Conservation (phyloP, 2,329 filamentous ascomycete species). For the Penicillium sp. region DNA sequence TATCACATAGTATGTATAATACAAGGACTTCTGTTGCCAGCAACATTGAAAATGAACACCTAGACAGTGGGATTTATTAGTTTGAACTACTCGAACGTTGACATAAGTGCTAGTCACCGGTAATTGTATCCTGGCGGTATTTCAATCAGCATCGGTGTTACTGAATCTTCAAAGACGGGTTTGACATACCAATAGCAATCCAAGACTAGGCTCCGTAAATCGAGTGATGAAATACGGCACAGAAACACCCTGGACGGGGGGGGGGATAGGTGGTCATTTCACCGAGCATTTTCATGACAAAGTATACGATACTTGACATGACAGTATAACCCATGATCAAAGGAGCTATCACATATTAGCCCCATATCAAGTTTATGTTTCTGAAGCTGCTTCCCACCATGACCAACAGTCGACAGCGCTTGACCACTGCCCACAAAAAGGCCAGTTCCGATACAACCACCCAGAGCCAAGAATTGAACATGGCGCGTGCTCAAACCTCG, state of each 20-base stretch:
- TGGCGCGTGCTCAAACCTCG: slow-evolving; percentile 28
- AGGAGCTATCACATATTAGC: slow-evolving; percentile 21
- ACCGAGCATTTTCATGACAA: slow-evolving; percentile 47
- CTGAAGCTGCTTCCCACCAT: slow-evolving; percentile 20
- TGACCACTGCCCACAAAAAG: slow-evolving; percentile 52
- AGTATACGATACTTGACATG: slow-evolving; percentile 38
- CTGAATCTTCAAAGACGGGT: too few relatives aligned
- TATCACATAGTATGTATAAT: background rate
- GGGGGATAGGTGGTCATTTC: slow-evolving; percentile 58
- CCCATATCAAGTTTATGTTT: background rate
- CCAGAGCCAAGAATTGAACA: slow-evolving; percentile 29
- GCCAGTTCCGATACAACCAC: slow-evolving; percentile 48
- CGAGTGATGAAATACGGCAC: slow-evolving; percentile 56
- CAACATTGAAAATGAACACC: slow-evolving; percentile 48
- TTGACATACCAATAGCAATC: slow-evolving; percentile 42
- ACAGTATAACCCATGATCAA: slow-evolving; percentile 37
- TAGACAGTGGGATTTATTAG: slow-evolving; percentile 30
- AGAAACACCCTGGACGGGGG: slow-evolving; percentile 47
- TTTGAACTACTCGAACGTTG: too few relatives aligned
- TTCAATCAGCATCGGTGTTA: background rate
- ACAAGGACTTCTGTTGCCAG: slow-evolving; percentile 42
- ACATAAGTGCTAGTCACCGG: slow-evolving; percentile 8
- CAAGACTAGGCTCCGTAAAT: slow-evolving; percentile 57
- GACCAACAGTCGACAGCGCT: slow-evolving; percentile 49
- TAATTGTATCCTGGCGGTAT: slow-evolving; percentile 20